A percentile compares a stretch with the other conserved stretches of the same genome.
Conservation (phyloP, 208 protist species). For the Trypanosoma scelopori region DNA sequence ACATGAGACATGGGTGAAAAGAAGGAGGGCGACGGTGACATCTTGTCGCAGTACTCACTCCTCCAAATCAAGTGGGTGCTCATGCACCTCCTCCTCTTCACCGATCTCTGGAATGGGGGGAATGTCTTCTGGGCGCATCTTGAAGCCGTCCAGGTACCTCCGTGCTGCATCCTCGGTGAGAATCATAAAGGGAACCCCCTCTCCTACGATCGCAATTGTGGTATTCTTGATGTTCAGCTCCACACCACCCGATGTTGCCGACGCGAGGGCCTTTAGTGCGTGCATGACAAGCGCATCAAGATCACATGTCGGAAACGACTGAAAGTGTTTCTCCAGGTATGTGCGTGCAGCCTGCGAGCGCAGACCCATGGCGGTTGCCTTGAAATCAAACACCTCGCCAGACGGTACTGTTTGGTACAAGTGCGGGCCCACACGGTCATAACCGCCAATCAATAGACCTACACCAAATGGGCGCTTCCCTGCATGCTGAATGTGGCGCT, state of each 20-base stretch:
- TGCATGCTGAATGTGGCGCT: slow-evolving; percentile 96
- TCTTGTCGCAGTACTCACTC: slow-evolving; percentile 49
- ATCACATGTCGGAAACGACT: slow-evolving; percentile 84
- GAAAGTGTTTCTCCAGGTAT: slow-evolving; percentile 99
- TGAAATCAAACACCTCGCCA: slow-evolving; percentile 98
- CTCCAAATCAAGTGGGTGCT: slow-evolving; percentile 79
- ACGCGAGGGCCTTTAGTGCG: slow-evolving; percentile 91
- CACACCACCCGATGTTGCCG: slow-evolving; percentile 87
- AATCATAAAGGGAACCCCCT: slow-evolving; percentile 83
- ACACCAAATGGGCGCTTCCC: slow-evolving; percentile 98
- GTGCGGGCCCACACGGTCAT: slow-evolving; percentile 93
- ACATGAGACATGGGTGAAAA: neutral
- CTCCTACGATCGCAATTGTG: slow-evolving; percentile 91
- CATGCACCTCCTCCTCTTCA: slow-evolving; percentile 59
- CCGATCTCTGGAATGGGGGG: slow-evolving; percentile 42
- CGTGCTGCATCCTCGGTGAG: slow-evolving; percentile 82
- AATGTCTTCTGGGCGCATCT: slow-evolving; percentile 75
- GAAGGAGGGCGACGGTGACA: neutral
- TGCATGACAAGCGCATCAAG: slow-evolving; percentile 92
- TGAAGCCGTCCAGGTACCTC: slow-evolving; percentile 85
- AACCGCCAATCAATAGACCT: slow-evolving; percentile 97
- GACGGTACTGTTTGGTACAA: slow-evolving; percentile 97
- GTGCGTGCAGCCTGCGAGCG: slow-evolving; percentile 97
- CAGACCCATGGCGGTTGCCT: slow-evolving; percentile 98
- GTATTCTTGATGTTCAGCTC: slow-evolving; percentile 93